Conservation (phyloP, 2,329 filamentous ascomycete genomes). For the Mycocentrospora acerina region DNA sequence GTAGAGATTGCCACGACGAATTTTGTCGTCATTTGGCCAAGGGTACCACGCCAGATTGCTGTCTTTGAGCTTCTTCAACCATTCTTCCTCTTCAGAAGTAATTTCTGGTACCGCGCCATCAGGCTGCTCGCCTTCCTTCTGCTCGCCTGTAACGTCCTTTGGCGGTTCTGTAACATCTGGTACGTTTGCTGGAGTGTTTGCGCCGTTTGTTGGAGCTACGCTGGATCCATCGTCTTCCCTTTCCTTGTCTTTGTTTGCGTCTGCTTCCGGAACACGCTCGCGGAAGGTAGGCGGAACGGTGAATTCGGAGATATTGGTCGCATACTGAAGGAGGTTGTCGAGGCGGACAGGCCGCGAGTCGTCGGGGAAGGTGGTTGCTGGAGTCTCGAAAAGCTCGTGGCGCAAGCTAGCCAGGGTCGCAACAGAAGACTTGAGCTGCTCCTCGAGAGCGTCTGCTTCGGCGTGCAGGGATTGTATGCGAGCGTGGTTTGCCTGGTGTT, state of each 20-base stretch:
- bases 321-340: constrained; percentile 73
- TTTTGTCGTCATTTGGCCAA: constrained; percentile 73
- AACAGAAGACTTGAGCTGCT: constrained; percentile 71
- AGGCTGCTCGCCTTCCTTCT: constrained; percentile 14
- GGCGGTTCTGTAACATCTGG: constrained; percentile 20
- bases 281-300: constrained; percentile 67
- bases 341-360: constrained; percentile 59
- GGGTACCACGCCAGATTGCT: constrained; percentile 60
- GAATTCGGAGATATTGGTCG: constrained; percentile 76
- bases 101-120: constrained; percentile 18
- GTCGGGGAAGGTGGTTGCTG: constrained; percentile 43
- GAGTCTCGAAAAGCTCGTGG: constrained; percentile 64
- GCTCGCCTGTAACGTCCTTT: constrained; percentile 22
- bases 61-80: constrained; percentile 34
- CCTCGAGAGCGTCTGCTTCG: constrained; percentile 65
- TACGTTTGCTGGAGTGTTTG: constrained; percentile 31
- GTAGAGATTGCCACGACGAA: constrained; percentile 65
- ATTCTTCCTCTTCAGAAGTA: constrained; percentile 36
- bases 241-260: constrained; percentile 17
- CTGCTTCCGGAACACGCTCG: constrained; percentile 23
- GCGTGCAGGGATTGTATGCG: constrained; percentile 69
- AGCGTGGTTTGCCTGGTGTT: constrained; percentile 72
- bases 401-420: constrained; percentile 70
- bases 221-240: constrained; percentile 22
- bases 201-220: constrained; percentile 28